Base-by-base conservation (phyloP, 139 green algal species). In the Astrephomene gubernaculifera region DNA sequence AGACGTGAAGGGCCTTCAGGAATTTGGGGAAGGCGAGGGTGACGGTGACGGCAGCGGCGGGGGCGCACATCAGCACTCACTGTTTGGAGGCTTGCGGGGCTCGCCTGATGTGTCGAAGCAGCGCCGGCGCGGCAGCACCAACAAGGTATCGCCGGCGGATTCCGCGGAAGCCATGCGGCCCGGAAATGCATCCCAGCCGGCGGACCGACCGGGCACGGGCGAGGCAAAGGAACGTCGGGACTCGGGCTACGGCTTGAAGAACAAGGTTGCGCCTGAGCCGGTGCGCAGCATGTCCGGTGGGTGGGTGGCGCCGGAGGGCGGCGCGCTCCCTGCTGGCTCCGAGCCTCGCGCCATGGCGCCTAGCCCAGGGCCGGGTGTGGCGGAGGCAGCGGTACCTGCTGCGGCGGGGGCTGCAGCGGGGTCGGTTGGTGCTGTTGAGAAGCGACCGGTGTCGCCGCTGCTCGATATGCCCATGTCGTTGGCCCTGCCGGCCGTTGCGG, bases 381-480 rank as follows among this genome's bases (percentile, higher is more conserved):
- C n/a, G n/a, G n/a, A n/a, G n/a, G n/a, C n/a, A n/a, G n/a, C n/a
- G n/a, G n/a, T n/a, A n/a, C n/a, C n/a, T n/a, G n/a, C n/a, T n/a
- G n/a, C n/a, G n/a, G n/a, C n/a, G n/a, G n/a, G 65, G 33, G 21
- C 65, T n/a, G 33, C 65, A 33, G 65, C 8, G 21, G 35, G 6
- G 7, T 35, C 21, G 27, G 53, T 29, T 36, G 73, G 7, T 6
- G 73, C 29, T 21, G 63, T 8, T 8, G 76, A 31, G 21, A 21
- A 49, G 31, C 61, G 78, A 43, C 78, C 60, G 43, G 22, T 49
- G 41, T 84, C 78, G 61, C 65, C 78, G 63, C 63, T 84, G 78
- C 78, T 84, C 31, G 41, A 71, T 43, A n/a, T 84, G 2, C 39
- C 38, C 54, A 54, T 82, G 27, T 12, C 24, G n/a, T 5, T 27